Conservation (phyloP, 2,329 filamentous ascomycete species). For the Diaporthe citri region DNA sequence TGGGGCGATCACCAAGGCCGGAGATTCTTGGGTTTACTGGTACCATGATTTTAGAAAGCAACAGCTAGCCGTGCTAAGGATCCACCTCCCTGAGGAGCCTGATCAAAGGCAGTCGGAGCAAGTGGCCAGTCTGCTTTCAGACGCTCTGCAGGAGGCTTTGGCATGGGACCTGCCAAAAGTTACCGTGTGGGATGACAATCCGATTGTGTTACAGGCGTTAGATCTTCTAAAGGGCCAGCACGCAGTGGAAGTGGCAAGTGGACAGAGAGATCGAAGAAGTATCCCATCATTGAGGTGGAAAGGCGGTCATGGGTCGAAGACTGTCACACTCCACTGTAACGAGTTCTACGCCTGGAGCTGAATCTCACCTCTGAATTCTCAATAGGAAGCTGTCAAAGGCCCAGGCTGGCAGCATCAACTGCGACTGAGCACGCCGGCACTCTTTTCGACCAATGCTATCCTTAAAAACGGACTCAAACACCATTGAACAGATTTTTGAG, state of each 20-base stretch:
- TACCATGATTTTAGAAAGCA: slow-evolving; percentile 21
- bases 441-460: no score
- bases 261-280: neutral
- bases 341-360: slow-evolving; percentile 20
- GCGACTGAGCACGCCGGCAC: neutral
- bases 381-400: no score
- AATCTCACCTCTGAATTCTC: neutral
- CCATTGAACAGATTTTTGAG: no score
- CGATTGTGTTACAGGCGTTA: neutral
- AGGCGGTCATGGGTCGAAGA: neutral
- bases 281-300: slow-evolving; percentile 11
- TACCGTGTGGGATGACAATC: slow-evolving; percentile 7
- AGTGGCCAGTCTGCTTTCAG: neutral
- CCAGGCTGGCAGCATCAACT: neutral
- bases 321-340: neutral
- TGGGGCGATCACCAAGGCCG: neutral
- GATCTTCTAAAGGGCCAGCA: neutral
- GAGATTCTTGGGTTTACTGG: slow-evolving; percentile 4
- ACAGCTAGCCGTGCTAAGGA: slow-evolving; percentile 13
- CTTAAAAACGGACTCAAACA: no score
- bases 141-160: neutral
- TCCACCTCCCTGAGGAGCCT: neutral
- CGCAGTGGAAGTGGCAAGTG: neutral
- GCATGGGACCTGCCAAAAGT: slow-evolving; percentile 11
- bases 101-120: neutral